A percentile compares a stretch with the other conserved stretches of the same genome.
Evolutionary conservation across 257 asterid species (phyloP).

Genomic region (Solanum sitiens): DNA sequence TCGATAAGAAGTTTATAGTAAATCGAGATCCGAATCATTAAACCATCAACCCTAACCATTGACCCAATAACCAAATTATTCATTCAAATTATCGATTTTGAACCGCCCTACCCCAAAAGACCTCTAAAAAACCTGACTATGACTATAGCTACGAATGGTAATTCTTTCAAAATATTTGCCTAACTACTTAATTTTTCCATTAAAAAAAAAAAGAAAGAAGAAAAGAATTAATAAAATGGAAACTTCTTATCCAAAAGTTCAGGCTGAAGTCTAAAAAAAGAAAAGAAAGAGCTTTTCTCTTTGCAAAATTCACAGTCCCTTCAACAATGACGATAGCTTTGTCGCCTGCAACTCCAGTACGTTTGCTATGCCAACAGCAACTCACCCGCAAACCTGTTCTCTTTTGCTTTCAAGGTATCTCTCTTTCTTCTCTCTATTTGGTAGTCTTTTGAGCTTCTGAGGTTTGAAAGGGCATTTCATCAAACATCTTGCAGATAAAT

Average conservation of each 20-base stretch:
- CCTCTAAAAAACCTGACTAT: background rate
- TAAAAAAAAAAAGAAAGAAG: background rate
- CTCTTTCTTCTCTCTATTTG: background rate
- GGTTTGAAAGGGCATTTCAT: background rate
- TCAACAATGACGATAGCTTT: conserved; percentile 43
- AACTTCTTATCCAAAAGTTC: background rate
- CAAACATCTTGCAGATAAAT: conserved; percentile 29
- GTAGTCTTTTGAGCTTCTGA: background rate
- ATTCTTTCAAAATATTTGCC: background rate
- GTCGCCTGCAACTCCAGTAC: conserved; percentile 48
- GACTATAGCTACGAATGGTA: background rate
- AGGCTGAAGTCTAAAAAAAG: background rate
- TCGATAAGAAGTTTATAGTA: no score
- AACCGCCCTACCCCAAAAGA: background rate
- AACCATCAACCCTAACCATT: no score
- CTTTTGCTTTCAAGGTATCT: conserved; percentile 23
- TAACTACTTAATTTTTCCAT: background rate
- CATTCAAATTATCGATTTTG: no score
- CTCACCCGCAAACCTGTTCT: conserved; percentile 20
- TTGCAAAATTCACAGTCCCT: background rate
- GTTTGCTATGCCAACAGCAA: conserved; percentile 26
- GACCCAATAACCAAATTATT: no score
- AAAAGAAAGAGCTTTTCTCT: background rate
- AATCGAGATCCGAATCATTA: no score
- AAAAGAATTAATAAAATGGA: background rate